These are phyloP conservation scores for Cytospora schulzeri DNA, from an alignment of 2,329 filamentous ascomycete species.

Conservation along the genomic window DNA sequence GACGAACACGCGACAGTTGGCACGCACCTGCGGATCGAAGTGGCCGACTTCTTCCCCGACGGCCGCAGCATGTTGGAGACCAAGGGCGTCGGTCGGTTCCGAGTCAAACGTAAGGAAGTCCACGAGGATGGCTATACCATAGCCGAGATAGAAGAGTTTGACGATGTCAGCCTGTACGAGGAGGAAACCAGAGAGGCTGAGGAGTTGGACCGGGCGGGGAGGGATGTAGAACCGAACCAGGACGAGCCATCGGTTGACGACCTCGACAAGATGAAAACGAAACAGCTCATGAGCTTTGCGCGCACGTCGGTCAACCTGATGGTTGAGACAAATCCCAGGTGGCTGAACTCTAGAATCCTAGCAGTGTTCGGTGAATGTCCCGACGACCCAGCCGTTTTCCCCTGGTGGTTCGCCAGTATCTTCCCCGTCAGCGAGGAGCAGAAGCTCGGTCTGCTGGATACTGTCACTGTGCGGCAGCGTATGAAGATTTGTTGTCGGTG, in stretches of 20 bases:
- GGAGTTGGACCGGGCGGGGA: conserved; percentile 1
- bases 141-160: conserved; percentile 73
- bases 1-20: conserved; percentile 48
- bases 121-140: conserved; percentile 74
- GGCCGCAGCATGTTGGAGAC: conserved; percentile 83
- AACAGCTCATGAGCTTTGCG: conserved; percentile 66
- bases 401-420: conserved; percentile 88
- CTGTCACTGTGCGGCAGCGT: conserved; percentile 75
- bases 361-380: conserved; percentile 78
- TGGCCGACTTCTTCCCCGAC: conserved; percentile 73
- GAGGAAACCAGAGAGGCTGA: conserved; percentile 76
- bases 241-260: conserved; percentile 30
- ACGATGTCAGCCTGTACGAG: conserved; percentile 79
- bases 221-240: not conserved
- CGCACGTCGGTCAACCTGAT: conserved; percentile 70
- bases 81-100: conserved; percentile 75
- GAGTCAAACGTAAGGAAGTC: conserved; percentile 63
- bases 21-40: conserved; percentile 75
- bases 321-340: conserved; percentile 68
- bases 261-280: conserved; percentile 66
- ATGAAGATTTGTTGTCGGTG: conserved; percentile 81
- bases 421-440: conserved; percentile 76
- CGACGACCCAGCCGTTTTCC: conserved; percentile 73
- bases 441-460: conserved; percentile 75
- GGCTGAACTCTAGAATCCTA: conserved; percentile 73